Evolutionary conservation across 2,329 filamentous ascomycete genomes (phyloP).

Genomic region (Rhytidhysteron rufulum): DNA sequence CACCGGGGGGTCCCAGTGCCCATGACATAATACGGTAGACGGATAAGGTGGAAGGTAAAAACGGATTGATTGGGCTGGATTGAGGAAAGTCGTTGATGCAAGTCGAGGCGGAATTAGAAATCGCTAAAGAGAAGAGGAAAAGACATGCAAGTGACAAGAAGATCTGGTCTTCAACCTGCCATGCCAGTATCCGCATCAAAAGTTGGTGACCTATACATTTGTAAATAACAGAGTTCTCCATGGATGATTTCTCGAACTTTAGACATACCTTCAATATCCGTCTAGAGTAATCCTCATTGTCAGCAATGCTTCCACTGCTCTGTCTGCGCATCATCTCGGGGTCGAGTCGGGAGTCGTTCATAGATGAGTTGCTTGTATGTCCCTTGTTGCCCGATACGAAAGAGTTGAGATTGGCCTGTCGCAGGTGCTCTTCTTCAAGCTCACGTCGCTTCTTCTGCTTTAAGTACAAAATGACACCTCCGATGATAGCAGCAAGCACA

Average conservation of each 20-base stretch:
- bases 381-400: conserved; percentile 61
- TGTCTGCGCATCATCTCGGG: conserved; percentile 77
- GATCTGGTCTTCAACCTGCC: conserved; percentile 7
- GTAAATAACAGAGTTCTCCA: conserved; percentile 8
- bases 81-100: conserved; percentile 6
- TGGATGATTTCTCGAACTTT: neutral
- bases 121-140: conserved; percentile 3
- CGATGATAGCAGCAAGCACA: conserved; percentile 61
- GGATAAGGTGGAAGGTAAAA: conserved; percentile 9
- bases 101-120: conserved; percentile 1
- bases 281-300: conserved; percentile 95
- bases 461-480: conserved; percentile 69
- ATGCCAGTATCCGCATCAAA: conserved; percentile 21
- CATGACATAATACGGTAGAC: conserved; percentile 17
- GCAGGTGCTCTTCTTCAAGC: conserved; percentile 79
- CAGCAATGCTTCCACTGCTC: conserved; percentile 93
- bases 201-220: conserved; percentile 31
- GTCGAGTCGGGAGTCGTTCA: conserved; percentile 80
- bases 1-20: conserved; percentile 10
- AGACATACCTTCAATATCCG: conserved; percentile 82
- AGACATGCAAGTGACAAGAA: too few species aligned
- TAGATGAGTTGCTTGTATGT: conserved; percentile 64
- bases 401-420: conserved; percentile 72
- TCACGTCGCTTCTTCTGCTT: conserved; percentile 72
- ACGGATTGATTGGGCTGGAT: conserved; percentile 10